Evolutionary conservation across 495 filamentous ascomycete species (phyloP).

Genomic region (Lasiosphaeris hirsuta): DNA sequence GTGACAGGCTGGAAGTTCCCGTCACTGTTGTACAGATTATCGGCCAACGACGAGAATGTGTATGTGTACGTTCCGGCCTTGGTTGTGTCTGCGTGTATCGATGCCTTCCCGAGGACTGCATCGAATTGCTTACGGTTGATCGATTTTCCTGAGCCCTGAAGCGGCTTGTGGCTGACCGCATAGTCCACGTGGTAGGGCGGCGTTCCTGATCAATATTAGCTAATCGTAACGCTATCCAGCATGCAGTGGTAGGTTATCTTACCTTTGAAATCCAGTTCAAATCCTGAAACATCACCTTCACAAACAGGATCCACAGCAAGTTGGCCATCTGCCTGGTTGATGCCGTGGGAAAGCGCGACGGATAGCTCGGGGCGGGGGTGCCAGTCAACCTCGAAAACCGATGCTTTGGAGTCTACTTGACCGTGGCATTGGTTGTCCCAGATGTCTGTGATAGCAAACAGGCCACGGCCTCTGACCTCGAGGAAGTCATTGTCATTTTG

Average conservation of each 20-base stretch:
- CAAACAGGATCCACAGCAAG: constrained; percentile 79
- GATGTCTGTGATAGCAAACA: constrained; percentile 74
- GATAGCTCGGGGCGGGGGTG: constrained; percentile 72
- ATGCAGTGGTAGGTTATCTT: constrained; percentile 25
- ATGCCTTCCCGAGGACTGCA: constrained; percentile 64
- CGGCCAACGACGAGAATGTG: constrained; percentile 73
- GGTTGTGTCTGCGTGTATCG: constrained; percentile 78
- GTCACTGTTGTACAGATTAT: constrained; percentile 78
- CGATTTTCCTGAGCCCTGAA: constrained; percentile 54
- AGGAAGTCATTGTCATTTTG: constrained; percentile 69
- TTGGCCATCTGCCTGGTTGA: constrained; percentile 45
- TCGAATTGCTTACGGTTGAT: constrained; percentile 63
- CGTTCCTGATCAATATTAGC: constrained; percentile 44
- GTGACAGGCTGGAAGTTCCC: constrained; percentile 60
- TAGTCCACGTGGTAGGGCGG: constrained; percentile 85
- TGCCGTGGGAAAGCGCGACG: constrained; percentile 58
- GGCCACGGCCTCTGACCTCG: constrained; percentile 60
- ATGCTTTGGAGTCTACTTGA: constrained; percentile 65
- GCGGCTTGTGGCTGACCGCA: constrained; percentile 64
- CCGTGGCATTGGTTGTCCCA: constrained; percentile 77
- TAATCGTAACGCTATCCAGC: background rate
- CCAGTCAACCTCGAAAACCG: constrained; percentile 77
- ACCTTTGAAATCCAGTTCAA: constrained; percentile 77
- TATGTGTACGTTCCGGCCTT: constrained; percentile 82
- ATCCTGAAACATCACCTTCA: constrained; percentile 85